Evolutionary conservation across 768 basidiomycete species (phyloP).

Genomic region (Dioszegia crocea): DNA sequence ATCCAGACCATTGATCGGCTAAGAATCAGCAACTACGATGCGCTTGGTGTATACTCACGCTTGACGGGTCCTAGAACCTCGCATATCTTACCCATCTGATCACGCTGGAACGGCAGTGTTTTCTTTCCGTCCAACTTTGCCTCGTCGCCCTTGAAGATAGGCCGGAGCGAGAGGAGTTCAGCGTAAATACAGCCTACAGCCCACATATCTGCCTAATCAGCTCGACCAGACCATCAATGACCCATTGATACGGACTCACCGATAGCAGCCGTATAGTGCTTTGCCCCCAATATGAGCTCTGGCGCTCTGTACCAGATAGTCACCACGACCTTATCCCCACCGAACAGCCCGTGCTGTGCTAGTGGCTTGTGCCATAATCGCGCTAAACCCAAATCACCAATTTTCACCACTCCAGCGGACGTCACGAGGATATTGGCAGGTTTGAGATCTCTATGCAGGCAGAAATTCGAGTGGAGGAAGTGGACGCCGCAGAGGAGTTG

Average conservation of each 20-base stretch:
- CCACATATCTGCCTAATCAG: constrained; percentile 67
- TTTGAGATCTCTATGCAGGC: constrained; percentile 95
- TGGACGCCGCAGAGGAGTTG: constrained; percentile 90
- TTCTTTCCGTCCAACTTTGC: constrained; percentile 89
- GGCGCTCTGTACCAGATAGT: constrained; percentile 99
- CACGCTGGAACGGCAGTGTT: constrained; percentile 92
- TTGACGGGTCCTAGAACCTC: constrained; percentile 87
- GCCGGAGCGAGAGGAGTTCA: constrained; percentile 83
- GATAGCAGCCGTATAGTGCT: constrained; percentile 94
- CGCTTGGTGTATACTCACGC: constrained; percentile 55
- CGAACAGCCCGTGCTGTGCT: constrained; percentile 68
- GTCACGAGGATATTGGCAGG: constrained; percentile 98
- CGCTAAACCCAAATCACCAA: constrained; percentile 95
- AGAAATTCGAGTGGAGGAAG: constrained; percentile 90
- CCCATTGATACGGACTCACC: constrained; percentile 37
- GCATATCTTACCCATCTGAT: constrained; percentile 92
- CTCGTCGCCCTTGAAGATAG: constrained; percentile 99
- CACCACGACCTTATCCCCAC: constrained; percentile 96
- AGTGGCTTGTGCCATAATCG: constrained; percentile 85
- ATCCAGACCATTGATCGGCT: constrained; percentile 85
- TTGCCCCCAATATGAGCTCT: constrained; percentile 89
- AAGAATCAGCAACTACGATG: background rate
- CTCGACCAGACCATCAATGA: background rate
- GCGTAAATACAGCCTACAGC: constrained; percentile 97
- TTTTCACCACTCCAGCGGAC: constrained; percentile 82